Evolutionary conservation across 177 flowering plant species (phyloP).

Genomic region (Vitis hybrid): DNA sequence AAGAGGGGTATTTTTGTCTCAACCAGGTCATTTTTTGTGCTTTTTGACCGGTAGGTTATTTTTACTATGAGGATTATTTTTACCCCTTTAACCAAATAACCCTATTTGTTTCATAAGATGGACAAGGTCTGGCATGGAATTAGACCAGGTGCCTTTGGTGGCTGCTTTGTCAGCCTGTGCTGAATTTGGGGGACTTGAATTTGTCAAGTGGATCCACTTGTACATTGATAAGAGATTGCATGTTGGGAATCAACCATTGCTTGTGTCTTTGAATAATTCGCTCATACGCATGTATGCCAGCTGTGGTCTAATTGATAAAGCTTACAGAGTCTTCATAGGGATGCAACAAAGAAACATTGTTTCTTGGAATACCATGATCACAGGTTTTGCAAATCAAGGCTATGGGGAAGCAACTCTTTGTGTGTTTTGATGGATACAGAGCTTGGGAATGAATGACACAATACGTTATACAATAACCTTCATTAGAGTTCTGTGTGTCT

Average conservation of each 20-base stretch:
- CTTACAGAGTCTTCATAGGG: slow-evolving; percentile 38
- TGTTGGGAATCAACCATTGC: slow-evolving; percentile 6
- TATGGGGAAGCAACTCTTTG: slow-evolving; percentile 42
- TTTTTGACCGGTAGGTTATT: accelerated
- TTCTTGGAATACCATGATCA: slow-evolving; percentile 75
- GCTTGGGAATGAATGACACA: slow-evolving; percentile 15
- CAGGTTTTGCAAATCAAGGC: slow-evolving; percentile 62
- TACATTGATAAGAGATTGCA: slow-evolving; percentile 18
- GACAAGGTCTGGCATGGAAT: slow-evolving; percentile 28
- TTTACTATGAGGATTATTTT: too few relatives aligned
- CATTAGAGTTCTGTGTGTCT: slow-evolving; percentile 45
- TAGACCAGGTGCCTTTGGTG: slow-evolving; percentile 52
- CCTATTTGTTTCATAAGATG: slow-evolving; percentile 50
- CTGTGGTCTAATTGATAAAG: slow-evolving; percentile 54
- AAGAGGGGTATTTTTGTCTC: too few relatives aligned
- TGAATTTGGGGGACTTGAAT: slow-evolving; percentile 45
- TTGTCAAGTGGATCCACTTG: slow-evolving; percentile 56
- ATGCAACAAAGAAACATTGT: slow-evolving; percentile 45
- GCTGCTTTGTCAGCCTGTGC: slow-evolving; percentile 62
- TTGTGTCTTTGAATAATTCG: slow-evolving; percentile 50
- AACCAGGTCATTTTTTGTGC: too few relatives aligned
- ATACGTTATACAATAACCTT: slow-evolving; percentile 59
- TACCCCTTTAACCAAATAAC: not conserved
- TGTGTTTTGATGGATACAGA: slow-evolving; percentile 45
- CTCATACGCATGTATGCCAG: slow-evolving; percentile 71